Base-by-base conservation (phyloP, 1,284 basidiomycete genomes). In the Agroathelia rolfsii region DNA sequence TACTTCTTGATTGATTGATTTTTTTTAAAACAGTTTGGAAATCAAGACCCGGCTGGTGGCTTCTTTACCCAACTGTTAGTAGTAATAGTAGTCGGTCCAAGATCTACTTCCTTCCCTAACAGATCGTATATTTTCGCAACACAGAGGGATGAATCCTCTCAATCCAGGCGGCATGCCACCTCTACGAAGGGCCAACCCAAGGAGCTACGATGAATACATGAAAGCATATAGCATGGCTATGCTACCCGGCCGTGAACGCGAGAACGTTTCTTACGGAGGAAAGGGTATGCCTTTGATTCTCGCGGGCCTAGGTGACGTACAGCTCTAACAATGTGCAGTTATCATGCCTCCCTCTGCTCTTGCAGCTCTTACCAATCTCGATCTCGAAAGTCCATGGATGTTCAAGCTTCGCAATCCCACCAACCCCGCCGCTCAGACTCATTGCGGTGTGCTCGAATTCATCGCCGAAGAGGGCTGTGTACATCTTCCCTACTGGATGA, bases 401-500 rank as follows among this genome's bases (percentile, higher is more conserved):
- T 99, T 98, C 58, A 81, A 95, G 48, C 69, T 98, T 29, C 81
- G 86, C 34, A 96, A 95, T 58, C 89, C 93, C 1, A 58, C 73
- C 28, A 90, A 92, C 52, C 68, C 84, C 9, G 82, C 83, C 9
- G 85, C 82, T 14, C 79, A 85, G 12, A 98, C 95, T 1, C 90
- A 99, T 53, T 85, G 85, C 1, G 95, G 95, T 68, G 95, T 99
- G 11, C 74, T 99, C 27, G 95, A 99, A 55, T 99, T 99, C 59
- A 97, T 97, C 43, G 94, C 95, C 1, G 86, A 96, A 37, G 93
- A 97, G 55, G 95, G 95, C 10, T 72, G 85, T 13, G 93, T 95
- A 3, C 86, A 98, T 61, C 66, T 99, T 9, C 95, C 95, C 0
- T 86, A 90, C 42, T 99, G 95, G 95, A 96, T 98, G 90, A 99